phyloP scores from a whole-genome alignment of 1,284 basidiomycete genomes.

The Heliocybe sulcata region DNA sequence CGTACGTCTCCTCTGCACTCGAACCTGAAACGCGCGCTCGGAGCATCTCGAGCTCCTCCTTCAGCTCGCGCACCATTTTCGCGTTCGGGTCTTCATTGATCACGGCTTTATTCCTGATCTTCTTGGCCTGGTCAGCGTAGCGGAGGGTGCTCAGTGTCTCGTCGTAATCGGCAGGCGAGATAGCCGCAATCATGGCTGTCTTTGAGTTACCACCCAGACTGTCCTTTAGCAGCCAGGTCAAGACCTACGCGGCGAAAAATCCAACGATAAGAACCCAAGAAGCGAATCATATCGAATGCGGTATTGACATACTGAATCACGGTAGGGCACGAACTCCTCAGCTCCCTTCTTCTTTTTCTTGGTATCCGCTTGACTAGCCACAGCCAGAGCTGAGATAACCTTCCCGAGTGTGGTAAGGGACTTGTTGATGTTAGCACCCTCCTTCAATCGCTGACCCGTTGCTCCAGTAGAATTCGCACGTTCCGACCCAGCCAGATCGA shows the following conservation, averaged over 20 bases:
- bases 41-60: slow-evolving; percentile 92
- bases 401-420: slow-evolving; percentile 95
- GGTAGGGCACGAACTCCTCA: slow-evolving; percentile 90
- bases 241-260: slow-evolving; percentile 43
- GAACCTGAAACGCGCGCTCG: slow-evolving; percentile 68
- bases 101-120: slow-evolving; percentile 99
- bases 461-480: slow-evolving; percentile 95
- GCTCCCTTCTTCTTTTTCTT: slow-evolving; percentile 81
- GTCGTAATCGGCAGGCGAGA: slow-evolving; percentile 96
- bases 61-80: slow-evolving; percentile 95
- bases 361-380: slow-evolving; percentile 59
- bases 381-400: slow-evolving; percentile 90
- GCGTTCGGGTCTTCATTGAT: slow-evolving; percentile 99
- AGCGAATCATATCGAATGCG: neutral
- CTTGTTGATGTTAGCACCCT: slow-evolving; percentile 98
- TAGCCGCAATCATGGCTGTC: slow-evolving; percentile 97
- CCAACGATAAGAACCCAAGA: neutral
- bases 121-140: slow-evolving; percentile 98
- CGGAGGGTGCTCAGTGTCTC: slow-evolving; percentile 93
- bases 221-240: slow-evolving; percentile 98
- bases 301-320: slow-evolving; percentile 69
- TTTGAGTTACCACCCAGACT: slow-evolving; percentile 93
- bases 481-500: slow-evolving; percentile 97
- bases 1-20: slow-evolving; percentile 68
- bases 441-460: slow-evolving; percentile 90